Percentiles rank a stretch among this genome's conserved stretches.
Conservation (phyloP, 345 rosid genomes). For the Excoecaria cochinchinensis region DNA sequence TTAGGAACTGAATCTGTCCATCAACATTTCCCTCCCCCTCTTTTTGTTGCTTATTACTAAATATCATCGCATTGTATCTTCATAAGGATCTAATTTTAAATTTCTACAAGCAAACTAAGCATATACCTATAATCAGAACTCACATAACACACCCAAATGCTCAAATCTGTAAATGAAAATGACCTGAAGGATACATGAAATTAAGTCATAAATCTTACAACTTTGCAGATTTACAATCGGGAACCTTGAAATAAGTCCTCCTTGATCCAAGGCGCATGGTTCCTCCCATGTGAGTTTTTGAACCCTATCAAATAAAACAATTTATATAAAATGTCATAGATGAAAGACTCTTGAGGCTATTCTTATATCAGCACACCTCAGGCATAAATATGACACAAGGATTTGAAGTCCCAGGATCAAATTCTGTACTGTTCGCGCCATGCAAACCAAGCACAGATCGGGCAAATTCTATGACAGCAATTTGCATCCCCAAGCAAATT, state of each 20-base stretch:
- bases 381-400: slow-evolving; percentile 94
- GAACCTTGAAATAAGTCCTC: slow-evolving; percentile 63
- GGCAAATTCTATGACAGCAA: slow-evolving; percentile 90
- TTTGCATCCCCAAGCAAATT: slow-evolving; percentile 98
- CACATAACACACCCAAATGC: not conserved
- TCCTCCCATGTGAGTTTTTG: slow-evolving; percentile 98
- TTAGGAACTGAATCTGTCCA: not conserved
- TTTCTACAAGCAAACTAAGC: not conserved
- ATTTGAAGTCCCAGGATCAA: slow-evolving; percentile 69
- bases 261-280: slow-evolving; percentile 98
- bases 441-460: slow-evolving; percentile 78
- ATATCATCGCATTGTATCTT: not conserved
- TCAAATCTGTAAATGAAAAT: not conserved
- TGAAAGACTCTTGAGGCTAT: slow-evolving; percentile 7
- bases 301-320: slow-evolving; percentile 54
- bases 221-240: slow-evolving; percentile 76
- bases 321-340: not conserved
- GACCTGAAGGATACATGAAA: not conserved
- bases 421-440: slow-evolving; percentile 80
- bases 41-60: not conserved
- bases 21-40: too few species aligned
- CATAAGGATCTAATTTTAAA: not conserved
- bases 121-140: not conserved
- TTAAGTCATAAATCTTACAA: slow-evolving; percentile 43
- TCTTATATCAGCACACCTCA: slow-evolving; percentile 47